Conservation (phyloP, 441 rosid genomes). For the Bruguiera hainesii region DNA sequence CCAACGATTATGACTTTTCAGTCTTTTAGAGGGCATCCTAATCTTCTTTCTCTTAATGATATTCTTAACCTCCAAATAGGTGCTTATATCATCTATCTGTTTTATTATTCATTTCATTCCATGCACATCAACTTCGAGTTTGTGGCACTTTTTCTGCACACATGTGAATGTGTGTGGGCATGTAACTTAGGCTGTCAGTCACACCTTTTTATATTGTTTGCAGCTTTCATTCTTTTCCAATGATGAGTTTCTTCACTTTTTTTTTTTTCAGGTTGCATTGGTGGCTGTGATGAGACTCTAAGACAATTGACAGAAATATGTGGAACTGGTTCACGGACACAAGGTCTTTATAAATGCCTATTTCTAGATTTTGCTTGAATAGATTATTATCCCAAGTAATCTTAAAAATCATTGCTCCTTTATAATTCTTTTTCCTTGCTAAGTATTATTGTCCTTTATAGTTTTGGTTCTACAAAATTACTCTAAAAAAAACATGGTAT, state of each 20-base stretch:
- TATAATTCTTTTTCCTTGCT: background rate
- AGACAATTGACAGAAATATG: conserved; percentile 82
- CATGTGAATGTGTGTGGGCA: no score
- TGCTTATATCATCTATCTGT: no score
- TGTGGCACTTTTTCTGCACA: no score
- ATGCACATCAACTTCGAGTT: no score
- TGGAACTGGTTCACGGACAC: conserved; percentile 86
- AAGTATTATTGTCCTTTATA: background rate
- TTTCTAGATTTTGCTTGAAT: background rate
- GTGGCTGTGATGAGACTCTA: conserved; percentile 85
- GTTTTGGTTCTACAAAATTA: no score
- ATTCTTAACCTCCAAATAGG: no score
- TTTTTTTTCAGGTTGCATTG: conserved; percentile 69
- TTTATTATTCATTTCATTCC: no score
- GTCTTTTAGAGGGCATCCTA: no score
- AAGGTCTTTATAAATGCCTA: conserved; percentile 46
- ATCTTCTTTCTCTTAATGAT: no score
- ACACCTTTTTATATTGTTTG: background rate
- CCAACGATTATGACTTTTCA: no score
- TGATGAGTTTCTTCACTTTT: conserved; percentile 15
- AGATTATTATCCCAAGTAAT: background rate
- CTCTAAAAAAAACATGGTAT: background rate
- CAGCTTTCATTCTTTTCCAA: background rate
- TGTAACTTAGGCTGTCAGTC: no score
- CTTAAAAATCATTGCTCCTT: background rate